Evolutionary conservation across 345 rosid species (phyloP).

Genomic region (Aquilaria malaccensis): DNA sequence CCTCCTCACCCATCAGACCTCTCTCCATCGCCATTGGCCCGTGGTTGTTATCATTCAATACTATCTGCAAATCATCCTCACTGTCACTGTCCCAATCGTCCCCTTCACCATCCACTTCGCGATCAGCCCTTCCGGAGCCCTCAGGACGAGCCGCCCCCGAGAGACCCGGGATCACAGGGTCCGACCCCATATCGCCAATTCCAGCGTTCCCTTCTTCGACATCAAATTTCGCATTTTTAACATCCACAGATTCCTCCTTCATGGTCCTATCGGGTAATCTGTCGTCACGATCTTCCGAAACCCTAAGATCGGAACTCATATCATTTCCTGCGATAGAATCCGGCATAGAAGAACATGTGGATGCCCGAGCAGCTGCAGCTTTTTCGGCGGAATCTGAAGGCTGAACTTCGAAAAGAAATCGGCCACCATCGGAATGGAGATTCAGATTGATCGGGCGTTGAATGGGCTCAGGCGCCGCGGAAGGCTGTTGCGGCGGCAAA

Average conservation of each 20-base stretch:
- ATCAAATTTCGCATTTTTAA: conserved; percentile 52
- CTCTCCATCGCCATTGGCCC: conserved; percentile 46
- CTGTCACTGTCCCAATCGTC: conserved; percentile 94
- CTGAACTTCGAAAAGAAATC: conserved; percentile 9
- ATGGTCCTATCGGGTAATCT: conserved; percentile 14
- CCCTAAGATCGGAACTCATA: conserved; percentile 37
- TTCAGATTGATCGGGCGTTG: conserved; percentile 62
- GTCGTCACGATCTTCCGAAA: conserved; percentile 21
- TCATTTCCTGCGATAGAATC: conserved; percentile 12
- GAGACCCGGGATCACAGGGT: conserved; percentile 57
- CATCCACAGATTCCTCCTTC: conserved; percentile 18
- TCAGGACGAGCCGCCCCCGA: conserved; percentile 15
- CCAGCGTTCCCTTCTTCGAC: conserved; percentile 61
- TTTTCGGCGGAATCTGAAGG: conserved; percentile 6
- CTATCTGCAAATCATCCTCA: conserved; percentile 93
- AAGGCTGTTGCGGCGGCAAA: conserved; percentile 11
- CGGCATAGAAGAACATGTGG: not conserved
- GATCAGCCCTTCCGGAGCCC: conserved; percentile 8
- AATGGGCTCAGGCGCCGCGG: conserved; percentile 22
- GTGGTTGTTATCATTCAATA: conserved; percentile 67
- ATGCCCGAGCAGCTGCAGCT: not conserved
- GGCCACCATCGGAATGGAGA: conserved; percentile 25
- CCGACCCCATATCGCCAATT: conserved; percentile 21
- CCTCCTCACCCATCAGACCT: conserved; percentile 39
- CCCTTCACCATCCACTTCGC: conserved; percentile 27